phyloP scores from a whole-genome alignment of 768 basidiomycete genomes.

The Leccinum longicurvipes region DNA sequence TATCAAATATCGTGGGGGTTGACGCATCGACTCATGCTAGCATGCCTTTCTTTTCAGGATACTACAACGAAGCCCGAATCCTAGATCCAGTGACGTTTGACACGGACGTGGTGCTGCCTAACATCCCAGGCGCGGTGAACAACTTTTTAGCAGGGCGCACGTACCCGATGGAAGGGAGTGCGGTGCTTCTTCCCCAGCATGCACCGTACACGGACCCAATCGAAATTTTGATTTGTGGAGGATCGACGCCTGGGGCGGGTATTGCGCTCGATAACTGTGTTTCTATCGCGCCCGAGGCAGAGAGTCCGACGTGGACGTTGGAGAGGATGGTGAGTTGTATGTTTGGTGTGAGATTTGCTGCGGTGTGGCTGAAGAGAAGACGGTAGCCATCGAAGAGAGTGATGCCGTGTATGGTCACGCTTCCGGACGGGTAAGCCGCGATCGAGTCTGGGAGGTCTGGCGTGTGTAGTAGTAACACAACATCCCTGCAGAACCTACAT shows the following conservation, averaged over 20 bases:
- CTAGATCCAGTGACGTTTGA: slow-evolving; percentile 63
- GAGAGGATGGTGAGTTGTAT: slow-evolving; percentile 68
- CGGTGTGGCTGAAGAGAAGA: not conserved
- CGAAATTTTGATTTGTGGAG: slow-evolving; percentile 74
- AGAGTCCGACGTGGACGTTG: slow-evolving; percentile 61
- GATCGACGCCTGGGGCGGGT: slow-evolving; percentile 54
- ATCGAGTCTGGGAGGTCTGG: not conserved
- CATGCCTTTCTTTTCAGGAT: slow-evolving; percentile 44
- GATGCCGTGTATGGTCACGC: slow-evolving; percentile 69
- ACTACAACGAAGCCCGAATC: slow-evolving; percentile 80
- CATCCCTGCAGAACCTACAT: slow-evolving; percentile 58
- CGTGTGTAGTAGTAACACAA: not conserved
- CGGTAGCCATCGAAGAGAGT: slow-evolving; percentile 65
- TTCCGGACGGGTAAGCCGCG: slow-evolving; percentile 41
- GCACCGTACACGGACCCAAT: slow-evolving; percentile 74
- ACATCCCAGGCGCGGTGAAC: slow-evolving; percentile 71
- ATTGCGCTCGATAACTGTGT: slow-evolving; percentile 68
- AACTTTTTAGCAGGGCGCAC: slow-evolving; percentile 69
- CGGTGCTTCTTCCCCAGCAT: slow-evolving; percentile 63
- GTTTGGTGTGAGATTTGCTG: slow-evolving; percentile 37
- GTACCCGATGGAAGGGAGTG: slow-evolving; percentile 73
- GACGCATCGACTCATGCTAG: not conserved
- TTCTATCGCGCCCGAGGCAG: slow-evolving; percentile 59
- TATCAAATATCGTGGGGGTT: not conserved
- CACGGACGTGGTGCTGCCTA: slow-evolving; percentile 61